Conservation (phyloP, 768 basidiomycete species). For the Psilocybe subaeruginosa region DNA sequence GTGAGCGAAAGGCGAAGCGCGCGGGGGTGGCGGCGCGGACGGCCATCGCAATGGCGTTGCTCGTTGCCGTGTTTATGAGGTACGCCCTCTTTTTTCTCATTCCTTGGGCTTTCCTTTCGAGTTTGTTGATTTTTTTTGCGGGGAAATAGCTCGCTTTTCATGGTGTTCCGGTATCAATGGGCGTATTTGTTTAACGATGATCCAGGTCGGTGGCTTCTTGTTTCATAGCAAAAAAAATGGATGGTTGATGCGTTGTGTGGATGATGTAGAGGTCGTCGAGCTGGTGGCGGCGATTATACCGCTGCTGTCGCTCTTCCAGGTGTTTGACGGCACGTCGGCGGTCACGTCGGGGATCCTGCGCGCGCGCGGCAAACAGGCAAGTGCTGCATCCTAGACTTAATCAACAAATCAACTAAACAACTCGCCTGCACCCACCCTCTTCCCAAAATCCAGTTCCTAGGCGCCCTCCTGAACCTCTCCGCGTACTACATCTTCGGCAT, state of each 20-base stretch:
- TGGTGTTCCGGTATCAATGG: conserved; percentile 68
- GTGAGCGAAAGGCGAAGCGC: conserved; percentile 74
- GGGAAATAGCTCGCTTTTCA: conserved; percentile 48
- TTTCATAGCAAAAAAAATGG: neutral
- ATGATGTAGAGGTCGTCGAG: conserved; percentile 47
- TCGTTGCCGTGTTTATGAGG: conserved; percentile 71
- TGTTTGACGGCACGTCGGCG: conserved; percentile 78
- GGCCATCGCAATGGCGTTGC: conserved; percentile 66
- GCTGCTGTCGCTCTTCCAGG: conserved; percentile 78
- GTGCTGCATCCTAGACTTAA: conserved; percentile 18
- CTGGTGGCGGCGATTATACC: conserved; percentile 75
- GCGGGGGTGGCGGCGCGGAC: conserved; percentile 71
- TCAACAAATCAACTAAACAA: neutral
- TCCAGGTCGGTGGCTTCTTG: conserved; percentile 41
- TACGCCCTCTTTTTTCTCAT: conserved; percentile 21
- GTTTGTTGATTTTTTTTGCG: neutral
- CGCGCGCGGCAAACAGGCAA: conserved; percentile 73
- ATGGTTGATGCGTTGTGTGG: conserved; percentile 2
- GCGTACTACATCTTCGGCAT: conserved; percentile 56
- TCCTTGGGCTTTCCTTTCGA: neutral
- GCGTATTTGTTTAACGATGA: conserved; percentile 76
- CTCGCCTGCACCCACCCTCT: too few relatives aligned
- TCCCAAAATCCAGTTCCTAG: conserved; percentile 48
- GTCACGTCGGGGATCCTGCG: conserved; percentile 81
- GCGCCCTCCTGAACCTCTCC: conserved; percentile 80